Conservation (phyloP, 805 yeast genomes). For the Tetrapisispora nanseiensis region DNA sequence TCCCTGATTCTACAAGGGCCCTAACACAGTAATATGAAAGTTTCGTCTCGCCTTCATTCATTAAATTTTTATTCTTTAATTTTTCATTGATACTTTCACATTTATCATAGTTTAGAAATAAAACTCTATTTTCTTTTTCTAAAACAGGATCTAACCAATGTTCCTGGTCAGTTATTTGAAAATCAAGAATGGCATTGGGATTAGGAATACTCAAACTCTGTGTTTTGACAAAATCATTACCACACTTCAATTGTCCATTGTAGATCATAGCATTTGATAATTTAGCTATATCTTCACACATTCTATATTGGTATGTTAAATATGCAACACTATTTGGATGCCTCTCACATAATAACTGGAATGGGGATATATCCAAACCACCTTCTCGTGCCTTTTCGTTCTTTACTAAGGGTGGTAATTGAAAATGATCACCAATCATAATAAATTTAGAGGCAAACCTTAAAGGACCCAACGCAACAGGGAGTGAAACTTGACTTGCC, state of each 20-base stretch:
- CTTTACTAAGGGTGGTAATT: slow-evolving; percentile 79
- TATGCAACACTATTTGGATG: slow-evolving; percentile 72
- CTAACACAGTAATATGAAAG: slow-evolving; percentile 36
- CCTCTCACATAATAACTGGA: slow-evolving; percentile 58
- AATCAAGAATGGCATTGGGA: neutral
- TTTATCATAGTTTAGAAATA: slow-evolving; percentile 72
- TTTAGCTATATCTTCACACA: slow-evolving; percentile 83
- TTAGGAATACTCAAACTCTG: slow-evolving; percentile 44
- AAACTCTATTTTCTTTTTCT: slow-evolving; percentile 47
- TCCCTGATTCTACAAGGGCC: slow-evolving; percentile 50
- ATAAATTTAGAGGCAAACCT: slow-evolving; percentile 68
- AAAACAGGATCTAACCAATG: slow-evolving; percentile 53
- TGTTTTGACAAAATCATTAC: slow-evolving; percentile 50
- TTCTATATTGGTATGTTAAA: slow-evolving; percentile 76
- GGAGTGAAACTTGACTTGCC: slow-evolving; percentile 91
- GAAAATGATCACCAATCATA: slow-evolving; percentile 94
- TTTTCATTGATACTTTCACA: slow-evolving; percentile 41
- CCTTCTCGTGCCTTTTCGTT: slow-evolving; percentile 53
- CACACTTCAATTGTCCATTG: slow-evolving; percentile 67
- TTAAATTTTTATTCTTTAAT: slow-evolving; percentile 60
- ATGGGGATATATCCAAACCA: slow-evolving; percentile 60
- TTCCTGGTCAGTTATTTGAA: neutral
- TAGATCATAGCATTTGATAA: slow-evolving; percentile 75
- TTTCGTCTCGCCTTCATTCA: slow-evolving; percentile 60
- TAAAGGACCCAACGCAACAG: slow-evolving; percentile 82